Evolutionary conservation across 371 early-diverging fungal genomes (phyloP).

Genomic region (Rhizopus sp.): DNA sequence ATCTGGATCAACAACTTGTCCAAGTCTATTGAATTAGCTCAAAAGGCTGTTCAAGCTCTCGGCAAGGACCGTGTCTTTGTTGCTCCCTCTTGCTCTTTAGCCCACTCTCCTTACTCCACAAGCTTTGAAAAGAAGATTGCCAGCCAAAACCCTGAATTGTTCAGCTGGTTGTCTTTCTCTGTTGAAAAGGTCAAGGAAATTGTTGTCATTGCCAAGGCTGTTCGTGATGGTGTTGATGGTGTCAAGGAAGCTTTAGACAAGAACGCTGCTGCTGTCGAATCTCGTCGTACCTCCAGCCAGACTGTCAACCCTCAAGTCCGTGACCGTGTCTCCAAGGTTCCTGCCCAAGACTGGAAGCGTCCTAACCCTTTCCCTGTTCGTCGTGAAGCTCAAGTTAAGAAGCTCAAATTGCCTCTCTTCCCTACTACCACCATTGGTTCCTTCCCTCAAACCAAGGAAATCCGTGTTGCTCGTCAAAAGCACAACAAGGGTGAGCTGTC

Average conservation of each 20-base stretch:
- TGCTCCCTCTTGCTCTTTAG: conserved; percentile 89
- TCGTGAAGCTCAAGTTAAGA: conserved; percentile 71
- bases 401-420: conserved; percentile 87
- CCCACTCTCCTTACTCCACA: conserved; percentile 92
- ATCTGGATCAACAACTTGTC: conserved; percentile 93
- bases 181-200: conserved; percentile 91
- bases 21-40: conserved; percentile 68
- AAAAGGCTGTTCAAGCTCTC: conserved; percentile 66
- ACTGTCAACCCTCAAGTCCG: conserved; percentile 86
- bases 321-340: conserved; percentile 70
- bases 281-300: conserved; percentile 78
- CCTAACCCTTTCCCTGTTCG: conserved; percentile 76
- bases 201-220: conserved; percentile 69
- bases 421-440: conserved; percentile 98
- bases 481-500: conserved; percentile 82
- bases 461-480: conserved; percentile 89
- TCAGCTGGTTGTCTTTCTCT: conserved; percentile 93
- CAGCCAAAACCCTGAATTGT: conserved; percentile 72
- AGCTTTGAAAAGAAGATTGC: conserved; percentile 78
- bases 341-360: conserved; percentile 76
- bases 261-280: conserved; percentile 74
- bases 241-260: conserved; percentile 72
- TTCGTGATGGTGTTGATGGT: conserved; percentile 61
- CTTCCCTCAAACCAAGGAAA: conserved; percentile 97
- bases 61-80: conserved; percentile 79